These are phyloP conservation scores for sorghum (Sorghum bicolor) DNA, from an alignment of 176 grass and related monocot species.

Conservation along the genomic window DNA sequence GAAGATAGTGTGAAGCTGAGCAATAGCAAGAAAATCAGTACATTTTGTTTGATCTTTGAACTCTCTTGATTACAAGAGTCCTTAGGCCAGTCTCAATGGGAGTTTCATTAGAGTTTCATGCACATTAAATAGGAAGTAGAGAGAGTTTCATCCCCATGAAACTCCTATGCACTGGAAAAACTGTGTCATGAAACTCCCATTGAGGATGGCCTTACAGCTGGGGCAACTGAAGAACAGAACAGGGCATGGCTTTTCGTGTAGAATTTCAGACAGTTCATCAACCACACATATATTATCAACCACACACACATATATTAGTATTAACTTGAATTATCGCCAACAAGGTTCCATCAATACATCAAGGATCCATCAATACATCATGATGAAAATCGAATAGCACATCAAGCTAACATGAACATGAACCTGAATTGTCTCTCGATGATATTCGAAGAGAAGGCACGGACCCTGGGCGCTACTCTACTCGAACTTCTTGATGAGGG, in stretches of 20 bases:
- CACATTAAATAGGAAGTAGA: no score
- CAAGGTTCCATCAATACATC: not conserved
- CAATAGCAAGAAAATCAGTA: not conserved
- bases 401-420: no score
- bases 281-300: not conserved
- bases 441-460: no score
- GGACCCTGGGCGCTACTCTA: conserved; percentile 20
- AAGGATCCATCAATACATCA: not conserved
- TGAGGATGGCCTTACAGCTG: no score
- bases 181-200: no score
- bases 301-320: not conserved
- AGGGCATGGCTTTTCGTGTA: not conserved
- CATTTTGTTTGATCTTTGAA: not conserved
- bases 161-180: no score
- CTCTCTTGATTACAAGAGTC: not conserved
- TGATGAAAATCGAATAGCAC: no score
- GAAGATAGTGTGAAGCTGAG: not conserved
- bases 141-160: no score
- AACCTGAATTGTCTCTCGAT: not conserved
- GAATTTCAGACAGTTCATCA: not conserved
- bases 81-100: no score
- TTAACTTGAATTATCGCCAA: not conserved
- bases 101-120: no score
- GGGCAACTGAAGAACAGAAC: not conserved
- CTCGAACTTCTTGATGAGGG: conserved; percentile 94